Evolutionary conservation across 1,139 yeast genomes (phyloP), one percentile per base, ranked within the genome.

Genomic region (Debaryomycetaceae sp.): DNA sequence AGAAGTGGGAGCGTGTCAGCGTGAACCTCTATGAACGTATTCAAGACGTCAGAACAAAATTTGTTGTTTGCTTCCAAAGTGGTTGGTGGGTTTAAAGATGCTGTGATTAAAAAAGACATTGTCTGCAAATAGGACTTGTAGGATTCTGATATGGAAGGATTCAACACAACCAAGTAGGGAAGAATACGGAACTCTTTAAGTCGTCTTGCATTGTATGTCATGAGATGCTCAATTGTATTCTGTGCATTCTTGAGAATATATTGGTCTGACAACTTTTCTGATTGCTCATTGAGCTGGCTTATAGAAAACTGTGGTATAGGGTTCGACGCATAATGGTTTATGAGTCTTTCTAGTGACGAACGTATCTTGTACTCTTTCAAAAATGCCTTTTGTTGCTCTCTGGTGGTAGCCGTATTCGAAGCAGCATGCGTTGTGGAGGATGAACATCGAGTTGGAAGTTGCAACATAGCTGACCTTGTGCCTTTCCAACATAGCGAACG

Each of bases 101-200:
- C 72, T 13, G 77, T 70, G 42, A 84, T 64, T 50, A 89, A 65
- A 5, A 83, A 74, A 37, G 85, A 76, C 70, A 90, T 77, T 5
- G 96, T 85, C 48, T 80, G 74, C 51, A 87, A 68, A 63, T 91
- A 91, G 40, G 84, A 66, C 54, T 81, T 75, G 68, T 89, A 88
- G 20, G 87, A 85, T 54, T 81, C 82, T n/a, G 95, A 85, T 44
- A 91, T 85, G 55, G 88, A 80, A n/a, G 97, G 97, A 59, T 91
- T 91, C 49, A 91, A 67, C 40, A 89, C 86, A 41, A 85, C 90
- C 53, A 91, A 76, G 60, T 89, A 91, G 0, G 97, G 96, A 43
- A 91, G 68, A 40, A 76, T 72, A 49, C 95, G 75, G 52, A 91
- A 80, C 39, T 85, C 85, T 37, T 76, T 75, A 17, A 90, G 63